Evolutionary conservation across 306 rosid genomes (phyloP).

Genomic region (Fragaria ananassa): DNA sequence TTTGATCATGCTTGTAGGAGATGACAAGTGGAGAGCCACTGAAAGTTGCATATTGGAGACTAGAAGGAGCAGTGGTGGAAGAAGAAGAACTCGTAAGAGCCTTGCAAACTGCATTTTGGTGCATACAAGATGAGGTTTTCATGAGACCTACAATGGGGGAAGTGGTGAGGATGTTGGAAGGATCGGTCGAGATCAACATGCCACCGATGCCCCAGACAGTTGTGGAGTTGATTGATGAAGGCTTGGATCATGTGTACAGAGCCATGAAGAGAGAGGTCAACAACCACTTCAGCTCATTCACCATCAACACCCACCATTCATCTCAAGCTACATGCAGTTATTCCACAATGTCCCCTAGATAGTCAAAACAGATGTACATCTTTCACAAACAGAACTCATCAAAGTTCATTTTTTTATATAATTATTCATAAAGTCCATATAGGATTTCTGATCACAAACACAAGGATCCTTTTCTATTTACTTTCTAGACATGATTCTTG

Average conservation of each 20-base stretch:
- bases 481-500: conserved; percentile 16
- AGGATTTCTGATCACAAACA: neutral
- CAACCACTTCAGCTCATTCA: conserved; percentile 76
- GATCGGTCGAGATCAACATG: conserved; percentile 47
- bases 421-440: neutral
- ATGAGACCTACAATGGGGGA: conserved; percentile 93
- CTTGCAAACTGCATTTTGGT: conserved; percentile 82
- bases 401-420: neutral
- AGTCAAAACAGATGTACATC: conserved; percentile 18
- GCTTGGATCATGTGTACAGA: conserved; percentile 70
- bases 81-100: conserved; percentile 68
- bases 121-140: conserved; percentile 86
- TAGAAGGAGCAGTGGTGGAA: conserved; percentile 74
- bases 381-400: neutral
- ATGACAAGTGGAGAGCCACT: conserved; percentile 51
- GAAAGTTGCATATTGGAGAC: conserved; percentile 72
- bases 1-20: conserved; percentile 43
- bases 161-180: conserved; percentile 85
- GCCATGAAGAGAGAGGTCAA: conserved; percentile 83
- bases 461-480: neutral
- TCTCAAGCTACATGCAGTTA: conserved; percentile 85
- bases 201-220: conserved; percentile 97
- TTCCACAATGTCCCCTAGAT: conserved; percentile 91
- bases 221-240: conserved; percentile 77
- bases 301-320: conserved; percentile 64